Evolutionary conservation across 176 grass and related monocot species (phyloP).

Genomic region (Juncus inflexus): DNA sequence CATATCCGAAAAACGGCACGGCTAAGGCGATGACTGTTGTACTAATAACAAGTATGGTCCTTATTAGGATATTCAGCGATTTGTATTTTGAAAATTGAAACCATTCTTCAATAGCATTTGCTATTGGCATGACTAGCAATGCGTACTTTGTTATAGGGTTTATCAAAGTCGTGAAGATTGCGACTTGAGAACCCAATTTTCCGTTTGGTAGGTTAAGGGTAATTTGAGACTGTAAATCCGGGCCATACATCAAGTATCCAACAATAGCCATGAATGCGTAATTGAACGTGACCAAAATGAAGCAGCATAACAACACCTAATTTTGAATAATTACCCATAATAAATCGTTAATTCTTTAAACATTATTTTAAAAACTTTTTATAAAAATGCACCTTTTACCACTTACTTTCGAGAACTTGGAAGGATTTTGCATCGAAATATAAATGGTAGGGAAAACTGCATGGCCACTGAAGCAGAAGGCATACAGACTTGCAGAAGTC

Average conservation of each 20-base stretch:
- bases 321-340: constrained; percentile 5
- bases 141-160: constrained; percentile 75
- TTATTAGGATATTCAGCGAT: constrained; percentile 23
- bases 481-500: constrained; percentile 68
- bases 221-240: constrained; percentile 58
- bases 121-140: constrained; percentile 32
- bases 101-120: constrained; percentile 62
- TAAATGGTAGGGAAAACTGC: constrained; percentile 83
- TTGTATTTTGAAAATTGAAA: constrained; percentile 39
- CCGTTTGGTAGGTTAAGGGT: constrained; percentile 63
- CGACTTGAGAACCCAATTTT: constrained; percentile 44
- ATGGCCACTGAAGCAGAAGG: constrained; percentile 93
- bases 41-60: constrained; percentile 63
- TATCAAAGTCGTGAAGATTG: constrained; percentile 80
- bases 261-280: constrained; percentile 58
- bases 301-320: constrained; percentile 64
- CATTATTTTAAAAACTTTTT: neutral
- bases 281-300: constrained; percentile 53
- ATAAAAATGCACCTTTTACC: neutral
- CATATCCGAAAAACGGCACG: constrained; percentile 58
- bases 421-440: constrained; percentile 61
- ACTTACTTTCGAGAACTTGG: constrained; percentile 62
- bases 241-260: constrained; percentile 83
- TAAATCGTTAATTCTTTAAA: neutral
- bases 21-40: constrained; percentile 47